Percentiles rank a stretch among this genome's conserved stretches.
Evolutionary conservation across 768 basidiomycete species (phyloP).

Genomic region (Lactarius hatsudake): DNA sequence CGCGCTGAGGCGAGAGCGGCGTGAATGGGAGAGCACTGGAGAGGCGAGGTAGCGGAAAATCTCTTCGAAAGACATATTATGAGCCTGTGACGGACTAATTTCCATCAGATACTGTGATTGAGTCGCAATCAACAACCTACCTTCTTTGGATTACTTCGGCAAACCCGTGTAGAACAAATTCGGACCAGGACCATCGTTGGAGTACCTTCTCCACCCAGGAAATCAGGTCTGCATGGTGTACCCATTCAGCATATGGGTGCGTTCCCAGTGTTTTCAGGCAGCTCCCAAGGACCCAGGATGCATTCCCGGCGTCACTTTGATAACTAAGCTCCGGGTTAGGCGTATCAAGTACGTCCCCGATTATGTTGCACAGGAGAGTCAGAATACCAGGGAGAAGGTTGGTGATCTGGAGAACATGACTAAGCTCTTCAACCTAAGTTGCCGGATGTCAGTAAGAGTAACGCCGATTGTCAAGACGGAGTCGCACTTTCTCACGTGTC

Average conservation of each 20-base stretch:
- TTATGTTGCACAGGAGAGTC: slow-evolving; percentile 42
- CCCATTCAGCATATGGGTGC: slow-evolving; percentile 47
- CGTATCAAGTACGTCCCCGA: slow-evolving; percentile 41
- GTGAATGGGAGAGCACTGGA: slow-evolving; percentile 71
- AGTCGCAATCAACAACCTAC: slow-evolving; percentile 35
- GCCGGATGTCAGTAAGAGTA: background rate
- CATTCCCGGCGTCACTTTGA: slow-evolving; percentile 39
- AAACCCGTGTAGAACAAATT: slow-evolving; percentile 53
- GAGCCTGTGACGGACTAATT: slow-evolving; percentile 23
- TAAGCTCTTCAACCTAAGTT: slow-evolving; percentile 48
- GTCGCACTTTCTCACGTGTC: slow-evolving; percentile 40
- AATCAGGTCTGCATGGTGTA: slow-evolving; percentile 43
- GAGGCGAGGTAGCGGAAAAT: slow-evolving; percentile 52
- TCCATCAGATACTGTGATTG: slow-evolving; percentile 10
- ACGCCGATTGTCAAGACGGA: background rate
- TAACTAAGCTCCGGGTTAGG: slow-evolving; percentile 32
- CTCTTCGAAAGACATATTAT: slow-evolving; percentile 38
- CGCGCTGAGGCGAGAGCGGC: slow-evolving; percentile 56
- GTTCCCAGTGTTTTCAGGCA: slow-evolving; percentile 54
- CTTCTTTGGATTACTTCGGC: slow-evolving; percentile 46
- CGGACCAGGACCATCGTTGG: slow-evolving; percentile 57
- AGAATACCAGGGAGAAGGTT: slow-evolving; percentile 48
- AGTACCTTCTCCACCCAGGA: slow-evolving; percentile 48
- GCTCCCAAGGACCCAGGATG: slow-evolving; percentile 57
- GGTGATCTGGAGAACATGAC: slow-evolving; percentile 53